A percentile compares a stretch with the other conserved stretches of the same genome.
Evolutionary conservation across 192 early-diverging fungal genomes (phyloP).

Genomic region (Mortierella antarctica): DNA sequence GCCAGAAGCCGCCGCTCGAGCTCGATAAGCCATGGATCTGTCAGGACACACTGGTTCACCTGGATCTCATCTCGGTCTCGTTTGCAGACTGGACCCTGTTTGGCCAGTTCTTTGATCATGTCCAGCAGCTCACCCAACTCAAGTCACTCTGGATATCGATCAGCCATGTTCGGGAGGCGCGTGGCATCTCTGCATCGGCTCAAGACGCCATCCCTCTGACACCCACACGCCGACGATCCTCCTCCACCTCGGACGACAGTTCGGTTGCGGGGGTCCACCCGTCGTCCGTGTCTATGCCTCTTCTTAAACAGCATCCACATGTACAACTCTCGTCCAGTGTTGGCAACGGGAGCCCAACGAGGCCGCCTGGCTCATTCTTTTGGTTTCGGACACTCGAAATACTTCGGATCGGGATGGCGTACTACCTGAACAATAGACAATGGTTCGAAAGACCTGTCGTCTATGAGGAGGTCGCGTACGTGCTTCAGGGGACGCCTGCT

Average conservation of each 20-base stretch:
- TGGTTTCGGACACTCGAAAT: constrained; percentile 10
- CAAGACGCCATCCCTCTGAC: neutral
- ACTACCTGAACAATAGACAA: neutral
- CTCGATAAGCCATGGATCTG: constrained; percentile 9
- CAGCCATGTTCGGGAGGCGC: constrained; percentile 4
- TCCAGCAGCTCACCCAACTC: constrained; percentile 6
- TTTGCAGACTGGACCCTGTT: neutral
- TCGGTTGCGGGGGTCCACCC: too few relatives aligned
- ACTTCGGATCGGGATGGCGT: constrained; percentile 16
- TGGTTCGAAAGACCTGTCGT: constrained; percentile 3
- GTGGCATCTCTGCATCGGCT: neutral
- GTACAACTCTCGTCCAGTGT: neutral
- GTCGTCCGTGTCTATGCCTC: neutral
- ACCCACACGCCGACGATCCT: too few relatives aligned
- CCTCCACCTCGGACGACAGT: too few relatives aligned
- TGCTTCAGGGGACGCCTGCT: neutral
- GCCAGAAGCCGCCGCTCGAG: neutral
- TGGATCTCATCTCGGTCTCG: constrained; percentile 9
- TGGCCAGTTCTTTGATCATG: constrained; percentile 6
- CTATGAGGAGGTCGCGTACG: constrained; percentile 11
- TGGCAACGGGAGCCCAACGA: neutral
- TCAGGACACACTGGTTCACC: constrained; percentile 1
- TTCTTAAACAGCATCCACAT: neutral
- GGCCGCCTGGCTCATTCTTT: neutral
- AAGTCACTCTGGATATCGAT: constrained; percentile 16